Base-by-base conservation (phyloP, 2,329 filamentous ascomycete genomes). In the Fusarium sp. region DNA sequence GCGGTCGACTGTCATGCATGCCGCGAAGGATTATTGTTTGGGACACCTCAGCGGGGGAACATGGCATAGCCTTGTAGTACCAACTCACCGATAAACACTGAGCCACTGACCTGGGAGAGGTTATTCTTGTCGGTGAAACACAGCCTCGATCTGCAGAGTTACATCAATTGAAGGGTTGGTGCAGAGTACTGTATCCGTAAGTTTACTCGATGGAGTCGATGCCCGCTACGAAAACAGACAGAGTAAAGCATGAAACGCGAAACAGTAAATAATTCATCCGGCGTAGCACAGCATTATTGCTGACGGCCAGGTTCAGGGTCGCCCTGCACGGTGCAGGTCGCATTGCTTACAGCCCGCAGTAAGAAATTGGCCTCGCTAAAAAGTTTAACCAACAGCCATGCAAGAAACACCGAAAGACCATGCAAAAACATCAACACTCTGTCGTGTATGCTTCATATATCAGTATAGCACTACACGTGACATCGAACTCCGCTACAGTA, bases 401-500 rank as follows among this genome's bases (percentile, higher is more conserved):
- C 34, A 6, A 11, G 34, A 38, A 38, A 11, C 34, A n/a, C 18
- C 18, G 4, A 12, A 9, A 9, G 20, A 29, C 11, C 46, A 5
- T 49, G n/a, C 9, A 32, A 29, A 22, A 30, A 20, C 9, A 24
- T 10, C 9, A 44, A 18, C 15, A 24, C 12, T n/a, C 6, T 11
- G 3, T 3, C 1, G 10, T 11, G 6, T 18, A 25, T 18, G 8
- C 47, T 49, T 25, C 10, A 57, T 57, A 30, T 57, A 29, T 3
- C 3, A 10, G 14, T 2, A 18, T 5, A 15, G 5, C 22, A 1
- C 2, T 8, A 1, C 38, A 29, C 29, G 47, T 42, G 30, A 30
- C 34, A 66, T 66, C 63, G 46, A 66, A 66, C 63, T 66, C 24
- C 40, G 32, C 63, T 66, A 66, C 61, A 66, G 27, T 66, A 54